These are phyloP conservation scores for Clonostachys chloroleuca DNA, from an alignment of 2,329 filamentous ascomycete species.

Conservation along the genomic window DNA sequence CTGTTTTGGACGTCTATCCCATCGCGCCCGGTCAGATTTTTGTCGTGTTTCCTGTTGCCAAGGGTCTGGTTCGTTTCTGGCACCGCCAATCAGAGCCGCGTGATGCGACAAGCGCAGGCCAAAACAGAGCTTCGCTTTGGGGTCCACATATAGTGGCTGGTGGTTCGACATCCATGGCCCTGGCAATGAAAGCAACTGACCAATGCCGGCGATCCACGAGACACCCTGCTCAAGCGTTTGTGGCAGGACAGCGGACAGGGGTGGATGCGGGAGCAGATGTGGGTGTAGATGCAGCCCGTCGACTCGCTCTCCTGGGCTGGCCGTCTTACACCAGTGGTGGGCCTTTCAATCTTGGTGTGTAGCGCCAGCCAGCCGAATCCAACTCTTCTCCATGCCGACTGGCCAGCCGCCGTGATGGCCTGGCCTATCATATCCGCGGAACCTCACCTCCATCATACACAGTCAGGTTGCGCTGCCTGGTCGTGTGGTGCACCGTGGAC, in stretches of 20 bases:
- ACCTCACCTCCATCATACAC: conserved; percentile 4
- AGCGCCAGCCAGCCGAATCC: conserved; percentile 28
- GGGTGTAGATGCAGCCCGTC: conserved; percentile 16
- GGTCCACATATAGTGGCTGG: too few species aligned
- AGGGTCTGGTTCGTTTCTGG: conserved; percentile 3
- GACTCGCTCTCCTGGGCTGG: conserved; percentile 30
- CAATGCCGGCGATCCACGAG: conserved; percentile 25
- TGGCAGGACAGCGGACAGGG: conserved; percentile 11
- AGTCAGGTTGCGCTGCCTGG: background rate
- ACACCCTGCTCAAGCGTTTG: conserved; percentile 15
- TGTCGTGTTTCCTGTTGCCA: conserved; percentile 2
- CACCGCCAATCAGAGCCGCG: conserved; percentile 1
- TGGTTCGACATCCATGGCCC: background rate
- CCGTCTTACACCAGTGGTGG: conserved; percentile 29
- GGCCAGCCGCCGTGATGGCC: background rate
- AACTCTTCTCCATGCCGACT: conserved; percentile 5
- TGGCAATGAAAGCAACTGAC: conserved; percentile 7
- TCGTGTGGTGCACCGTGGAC: too few species aligned
- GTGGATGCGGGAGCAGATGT: background rate
- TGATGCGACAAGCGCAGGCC: background rate
- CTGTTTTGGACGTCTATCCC: too few species aligned
- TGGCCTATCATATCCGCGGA: conserved; percentile 1
- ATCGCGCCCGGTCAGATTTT: too few species aligned
- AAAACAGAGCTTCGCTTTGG: too few species aligned
- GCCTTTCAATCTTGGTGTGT: conserved; percentile 25